These are phyloP conservation scores for Xylona heveae DNA, from an alignment of 495 filamentous ascomycete species.

Conservation along the genomic window DNA sequence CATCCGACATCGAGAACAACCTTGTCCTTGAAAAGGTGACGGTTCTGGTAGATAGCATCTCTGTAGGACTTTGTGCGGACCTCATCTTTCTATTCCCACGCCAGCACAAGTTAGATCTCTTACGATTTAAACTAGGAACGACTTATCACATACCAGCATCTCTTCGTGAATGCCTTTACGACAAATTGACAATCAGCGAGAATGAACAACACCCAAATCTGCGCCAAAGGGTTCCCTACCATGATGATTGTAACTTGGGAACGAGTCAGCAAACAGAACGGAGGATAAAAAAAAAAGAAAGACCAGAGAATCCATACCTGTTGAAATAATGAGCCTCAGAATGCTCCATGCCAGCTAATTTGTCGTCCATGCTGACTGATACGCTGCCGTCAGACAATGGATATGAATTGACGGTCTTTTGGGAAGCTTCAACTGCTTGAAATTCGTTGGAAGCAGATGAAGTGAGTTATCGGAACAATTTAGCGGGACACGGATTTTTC, in stretches of 20 bases:
- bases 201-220: slow-evolving; percentile 12
- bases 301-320: slow-evolving; percentile 33
- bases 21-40: slow-evolving; percentile 92
- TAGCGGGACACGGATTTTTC: too few species aligned
- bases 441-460: too few species aligned
- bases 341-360: slow-evolving; percentile 46
- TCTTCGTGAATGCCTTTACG: slow-evolving; percentile 95
- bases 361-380: slow-evolving; percentile 15
- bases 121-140: neutral
- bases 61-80: slow-evolving; percentile 89
- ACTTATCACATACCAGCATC: slow-evolving; percentile 60
- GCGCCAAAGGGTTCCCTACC: slow-evolving; percentile 29
- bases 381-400: too few species aligned
- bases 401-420: too few species aligned
- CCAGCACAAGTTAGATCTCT: slow-evolving; percentile 2
- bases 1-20: slow-evolving; percentile 95
- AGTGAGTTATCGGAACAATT: too few species aligned
- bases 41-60: slow-evolving; percentile 90
- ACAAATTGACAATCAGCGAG: slow-evolving; percentile 6
- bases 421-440: too few species aligned
- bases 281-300: slow-evolving; percentile 10
- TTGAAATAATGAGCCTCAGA: slow-evolving; percentile 96
- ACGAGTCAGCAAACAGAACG: slow-evolving; percentile 11
- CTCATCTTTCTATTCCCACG: slow-evolving; percentile 66
- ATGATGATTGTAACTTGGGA: slow-evolving; percentile 74